Base-by-base conservation (phyloP, 352 stramenopile genomes). In the Pilasporangium apinafurcum region DNA sequence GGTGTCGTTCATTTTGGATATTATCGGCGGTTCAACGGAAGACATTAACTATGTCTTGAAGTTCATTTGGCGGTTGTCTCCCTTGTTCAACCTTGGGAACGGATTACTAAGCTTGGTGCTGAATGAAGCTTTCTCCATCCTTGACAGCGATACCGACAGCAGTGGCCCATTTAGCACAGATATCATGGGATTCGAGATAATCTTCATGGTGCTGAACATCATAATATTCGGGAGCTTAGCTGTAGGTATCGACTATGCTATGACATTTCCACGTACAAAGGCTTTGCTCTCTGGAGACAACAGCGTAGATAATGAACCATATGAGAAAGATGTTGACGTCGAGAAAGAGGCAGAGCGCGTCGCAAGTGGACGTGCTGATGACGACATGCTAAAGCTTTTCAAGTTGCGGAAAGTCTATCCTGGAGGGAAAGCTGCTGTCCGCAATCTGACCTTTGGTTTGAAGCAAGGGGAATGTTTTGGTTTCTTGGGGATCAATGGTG, bases 401-500 rank as follows among this genome's bases (percentile, higher is more conserved):
- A 55, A 86, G n/a, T 59, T 89, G 8, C 54, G 64, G 26, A 86
- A 85, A 24, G 58, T 62, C 31, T 92, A 95, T 38, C 47, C 57
- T 0, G 77, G 90, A 33, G 69, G 95, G 1, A 96, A 95, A 14
- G 79, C 68, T 7, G 91, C 86, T 2, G 59, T 96, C 6, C 53
- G 68, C 21, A 61, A 78, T 10, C 55, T 97, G 5, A 84, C 81
- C 3, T 95, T 97, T 47, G 85, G 80, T 9, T 59, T 97, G 1
- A 48, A 62, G 8, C 53, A 61, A 16, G 90, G 92, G 25, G 86
- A 98, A 44, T 96, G 88, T 51, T 97, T 98, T 59, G 93, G 93
- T 0, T 90, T 97, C 27, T 53, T 98, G 30, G 93, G 93, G 8
- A 83, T 87, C 40, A 92, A 92, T 38, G 80, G 80, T 13, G 80